Evolutionary conservation across 2,329 filamentous ascomycete species (phyloP).

Genomic region (Curvularia eragrostidis): DNA sequence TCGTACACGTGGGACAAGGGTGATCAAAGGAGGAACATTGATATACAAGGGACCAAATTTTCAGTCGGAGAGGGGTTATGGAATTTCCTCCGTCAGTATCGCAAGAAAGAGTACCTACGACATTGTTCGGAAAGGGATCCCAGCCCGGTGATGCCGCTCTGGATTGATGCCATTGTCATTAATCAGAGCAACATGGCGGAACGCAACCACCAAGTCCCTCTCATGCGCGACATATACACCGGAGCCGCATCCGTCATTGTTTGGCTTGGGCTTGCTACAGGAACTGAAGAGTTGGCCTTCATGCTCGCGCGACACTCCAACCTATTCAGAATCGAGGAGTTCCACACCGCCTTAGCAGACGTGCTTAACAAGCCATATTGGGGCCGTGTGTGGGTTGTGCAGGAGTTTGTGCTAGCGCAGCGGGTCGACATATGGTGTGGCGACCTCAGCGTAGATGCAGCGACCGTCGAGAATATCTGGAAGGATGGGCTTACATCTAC

Average conservation of each 20-base stretch:
- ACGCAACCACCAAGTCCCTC: constrained; percentile 19
- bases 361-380: constrained; percentile 23
- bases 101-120: constrained; percentile 9
- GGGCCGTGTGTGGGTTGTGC: constrained; percentile 22
- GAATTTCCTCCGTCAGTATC: constrained; percentile 24
- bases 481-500: constrained; percentile 5
- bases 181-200: constrained; percentile 22
- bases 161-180: constrained; percentile 26
- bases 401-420: constrained; percentile 23
- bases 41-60: constrained; percentile 15
- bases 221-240: constrained; percentile 24
- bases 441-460: constrained; percentile 10
- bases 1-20: constrained; percentile 28
- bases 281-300: constrained; percentile 19
- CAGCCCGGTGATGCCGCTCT: constrained; percentile 1
- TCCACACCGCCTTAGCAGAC: constrained; percentile 6
- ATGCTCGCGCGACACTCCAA: constrained; percentile 16
- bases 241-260: constrained; percentile 20
- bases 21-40: constrained; percentile 5
- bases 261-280: constrained; percentile 18
- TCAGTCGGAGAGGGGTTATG: constrained; percentile 21
- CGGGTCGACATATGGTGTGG: constrained; percentile 23
- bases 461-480: constrained; percentile 21
- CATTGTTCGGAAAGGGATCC: constrained; percentile 12
- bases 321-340: constrained; percentile 16